Evolutionary conservation across 2,329 filamentous ascomycete species (phyloP).

Genomic region (Diplodia corticola): DNA sequence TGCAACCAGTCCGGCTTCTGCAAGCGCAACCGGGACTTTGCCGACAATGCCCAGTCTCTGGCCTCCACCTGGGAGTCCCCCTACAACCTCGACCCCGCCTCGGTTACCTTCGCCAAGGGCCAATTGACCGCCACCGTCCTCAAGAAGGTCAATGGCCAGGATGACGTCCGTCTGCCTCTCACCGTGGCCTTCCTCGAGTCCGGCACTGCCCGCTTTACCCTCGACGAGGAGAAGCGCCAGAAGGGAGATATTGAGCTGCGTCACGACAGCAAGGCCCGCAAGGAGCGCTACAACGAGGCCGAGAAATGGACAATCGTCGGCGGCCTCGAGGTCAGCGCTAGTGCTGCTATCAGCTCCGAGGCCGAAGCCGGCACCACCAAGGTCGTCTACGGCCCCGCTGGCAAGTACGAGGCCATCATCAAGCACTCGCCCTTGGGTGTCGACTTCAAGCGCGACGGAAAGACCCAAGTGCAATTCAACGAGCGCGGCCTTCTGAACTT

Average conservation of each 20-base stretch:
- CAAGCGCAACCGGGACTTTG: conserved; percentile 87
- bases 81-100: conserved; percentile 72
- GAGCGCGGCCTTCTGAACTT: conserved; percentile 86
- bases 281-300: conserved; percentile 93
- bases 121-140: conserved; percentile 77
- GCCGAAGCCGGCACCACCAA: conserved; percentile 64
- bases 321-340: conserved; percentile 70
- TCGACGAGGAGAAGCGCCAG: conserved; percentile 88
- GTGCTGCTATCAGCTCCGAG: conserved; percentile 67
- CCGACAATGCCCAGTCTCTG: conserved; percentile 69
- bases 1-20: conserved; percentile 97
- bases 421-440: conserved; percentile 79
- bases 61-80: conserved; percentile 74
- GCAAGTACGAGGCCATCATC: conserved; percentile 79
- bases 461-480: conserved; percentile 84
- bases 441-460: conserved; percentile 81
- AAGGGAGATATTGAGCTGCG: conserved; percentile 87
- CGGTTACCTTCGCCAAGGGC: conserved; percentile 75
- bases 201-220: conserved; percentile 79
- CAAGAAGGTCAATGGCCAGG: conserved; percentile 69
- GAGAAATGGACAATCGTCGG: conserved; percentile 85
- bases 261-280: conserved; percentile 78
- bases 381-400: conserved; percentile 75
- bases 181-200: conserved; percentile 87
- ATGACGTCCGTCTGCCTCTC: conserved; percentile 76